These are phyloP conservation scores for Apiotrichum porosum DNA, from an alignment of 1,284 basidiomycete species.

Conservation along the genomic window DNA sequence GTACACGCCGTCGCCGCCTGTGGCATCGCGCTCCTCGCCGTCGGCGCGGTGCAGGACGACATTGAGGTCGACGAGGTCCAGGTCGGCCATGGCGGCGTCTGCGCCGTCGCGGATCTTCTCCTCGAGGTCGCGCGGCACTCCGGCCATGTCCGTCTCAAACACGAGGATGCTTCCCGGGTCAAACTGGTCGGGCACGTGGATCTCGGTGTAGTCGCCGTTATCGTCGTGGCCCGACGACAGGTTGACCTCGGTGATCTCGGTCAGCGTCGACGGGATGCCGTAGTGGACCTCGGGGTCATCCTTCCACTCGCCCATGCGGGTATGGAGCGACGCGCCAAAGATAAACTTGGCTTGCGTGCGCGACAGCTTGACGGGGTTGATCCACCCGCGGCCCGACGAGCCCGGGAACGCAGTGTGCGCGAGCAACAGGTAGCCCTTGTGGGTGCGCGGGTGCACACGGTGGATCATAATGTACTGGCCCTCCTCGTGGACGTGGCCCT, in stretches of 20 bases:
- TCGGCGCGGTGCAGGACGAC: slow-evolving; percentile 75
- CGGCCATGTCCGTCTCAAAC: slow-evolving; percentile 69
- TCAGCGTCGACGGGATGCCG: slow-evolving; percentile 68
- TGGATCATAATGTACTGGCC: slow-evolving; percentile 89
- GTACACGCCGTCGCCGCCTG: slow-evolving; percentile 65
- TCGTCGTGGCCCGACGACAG: slow-evolving; percentile 54
- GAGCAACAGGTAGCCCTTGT: slow-evolving; percentile 83
- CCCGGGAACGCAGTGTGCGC: slow-evolving; percentile 87
- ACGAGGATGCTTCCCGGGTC: slow-evolving; percentile 88
- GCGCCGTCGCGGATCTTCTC: slow-evolving; percentile 63
- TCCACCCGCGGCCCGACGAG: slow-evolving; percentile 69
- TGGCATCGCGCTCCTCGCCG: slow-evolving; percentile 84
- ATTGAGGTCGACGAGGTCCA: slow-evolving; percentile 85
- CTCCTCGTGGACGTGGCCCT: slow-evolving; percentile 93
- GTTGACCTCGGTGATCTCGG: slow-evolving; percentile 56
- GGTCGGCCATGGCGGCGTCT: slow-evolving; percentile 63
- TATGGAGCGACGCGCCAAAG: slow-evolving; percentile 67
- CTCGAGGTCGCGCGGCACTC: slow-evolving; percentile 62
- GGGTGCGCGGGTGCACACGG: slow-evolving; percentile 81
- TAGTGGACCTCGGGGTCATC: slow-evolving; percentile 58
- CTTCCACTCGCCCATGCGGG: slow-evolving; percentile 60
- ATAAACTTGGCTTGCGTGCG: slow-evolving; percentile 74
- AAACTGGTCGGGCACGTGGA: slow-evolving; percentile 76
- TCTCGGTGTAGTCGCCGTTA: slow-evolving; percentile 68
- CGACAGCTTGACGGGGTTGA: slow-evolving; percentile 74